Evolutionary conservation across 129 eudicot genomes (phyloP).

Genomic region (Flaveria trinervia): DNA sequence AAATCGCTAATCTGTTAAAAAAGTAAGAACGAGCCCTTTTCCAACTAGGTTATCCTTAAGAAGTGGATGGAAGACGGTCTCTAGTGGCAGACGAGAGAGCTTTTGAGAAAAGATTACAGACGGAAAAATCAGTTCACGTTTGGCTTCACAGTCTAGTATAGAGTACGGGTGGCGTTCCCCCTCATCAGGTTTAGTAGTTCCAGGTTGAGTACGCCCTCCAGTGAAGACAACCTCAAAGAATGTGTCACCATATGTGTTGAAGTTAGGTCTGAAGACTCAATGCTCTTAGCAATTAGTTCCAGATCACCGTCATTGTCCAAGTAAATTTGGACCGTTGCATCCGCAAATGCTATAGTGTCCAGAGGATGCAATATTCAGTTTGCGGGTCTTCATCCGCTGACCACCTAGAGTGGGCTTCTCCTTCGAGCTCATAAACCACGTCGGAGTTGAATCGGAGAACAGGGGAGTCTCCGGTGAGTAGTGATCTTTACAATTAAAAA

Average conservation of each 20-base stretch:
- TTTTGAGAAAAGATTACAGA: constrained; percentile 95
- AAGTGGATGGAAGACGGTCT: constrained; percentile 94
- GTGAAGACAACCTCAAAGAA: constrained; percentile 98
- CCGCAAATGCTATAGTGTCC: constrained; percentile 99
- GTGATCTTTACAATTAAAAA: too few species aligned
- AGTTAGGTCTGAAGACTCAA: constrained; percentile 92
- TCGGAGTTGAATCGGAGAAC: constrained; percentile 45
- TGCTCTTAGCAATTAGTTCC: constrained; percentile 96
- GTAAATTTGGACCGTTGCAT: constrained; percentile 99
- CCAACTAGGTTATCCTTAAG: constrained; percentile 95
- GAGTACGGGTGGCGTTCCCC: constrained; percentile 92
- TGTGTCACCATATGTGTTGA: constrained; percentile 98
- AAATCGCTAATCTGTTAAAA: constrained; percentile 60
- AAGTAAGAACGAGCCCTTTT: constrained; percentile 89
- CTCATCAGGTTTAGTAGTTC: constrained; percentile 93
- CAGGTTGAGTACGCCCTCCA: constrained; percentile 98
- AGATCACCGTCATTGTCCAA: constrained; percentile 99
- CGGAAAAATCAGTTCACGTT: constrained; percentile 79
- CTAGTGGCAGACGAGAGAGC: constrained; percentile 94
- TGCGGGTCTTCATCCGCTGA: constrained; percentile 99
- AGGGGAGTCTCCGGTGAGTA: constrained; percentile 41
- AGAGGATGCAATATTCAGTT: constrained; percentile 99
- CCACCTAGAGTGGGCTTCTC: constrained; percentile 99
- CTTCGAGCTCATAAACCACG: constrained; percentile 99
- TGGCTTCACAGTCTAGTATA: constrained; percentile 74